These are phyloP conservation scores for Ramaria sp. DNA, from an alignment of 768 basidiomycete species.

Conservation along the genomic window DNA sequence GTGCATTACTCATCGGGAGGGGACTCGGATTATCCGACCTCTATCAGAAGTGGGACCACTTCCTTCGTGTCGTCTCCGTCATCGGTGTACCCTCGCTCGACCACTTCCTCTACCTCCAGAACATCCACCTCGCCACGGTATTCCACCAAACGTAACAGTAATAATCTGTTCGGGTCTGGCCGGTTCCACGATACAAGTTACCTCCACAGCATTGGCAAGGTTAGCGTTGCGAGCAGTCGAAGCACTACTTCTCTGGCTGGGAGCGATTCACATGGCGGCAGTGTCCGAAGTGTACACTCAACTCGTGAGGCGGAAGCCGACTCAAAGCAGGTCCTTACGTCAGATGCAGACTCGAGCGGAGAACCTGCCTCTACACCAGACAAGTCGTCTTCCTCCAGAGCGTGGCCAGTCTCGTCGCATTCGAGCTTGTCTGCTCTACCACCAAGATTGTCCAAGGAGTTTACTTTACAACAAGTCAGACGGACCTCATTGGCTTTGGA, in stretches of 20 bases:
- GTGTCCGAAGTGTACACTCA: constrained; percentile 5
- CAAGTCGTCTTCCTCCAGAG: neutral
- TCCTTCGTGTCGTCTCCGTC: constrained; percentile 24
- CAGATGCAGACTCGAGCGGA: neutral
- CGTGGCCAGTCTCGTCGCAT: neutral
- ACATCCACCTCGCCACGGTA: constrained; percentile 17
- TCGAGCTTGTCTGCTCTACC: neutral
- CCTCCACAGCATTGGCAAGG: constrained; percentile 41
- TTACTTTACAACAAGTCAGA: constrained; percentile 41
- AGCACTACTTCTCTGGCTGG: constrained; percentile 14
- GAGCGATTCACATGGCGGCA: constrained; percentile 9
- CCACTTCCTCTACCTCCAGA: constrained; percentile 19
- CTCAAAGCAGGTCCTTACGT: neutral
- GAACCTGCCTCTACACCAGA: neutral
- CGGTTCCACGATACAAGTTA: constrained; percentile 66
- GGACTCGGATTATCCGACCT: constrained; percentile 3
- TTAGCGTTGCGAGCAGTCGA: constrained; percentile 25
- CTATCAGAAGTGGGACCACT: neutral
- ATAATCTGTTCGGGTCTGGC: constrained; percentile 79
- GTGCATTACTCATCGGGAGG: neutral
- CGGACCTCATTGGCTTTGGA: constrained; percentile 68
- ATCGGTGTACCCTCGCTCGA: constrained; percentile 19
- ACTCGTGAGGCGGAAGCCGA: neutral
- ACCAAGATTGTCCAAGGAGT: constrained; percentile 32
- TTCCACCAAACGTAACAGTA: constrained; percentile 66